Evolutionary conservation across 768 basidiomycete species (phyloP).

Genomic region (Pholiota microspora): DNA sequence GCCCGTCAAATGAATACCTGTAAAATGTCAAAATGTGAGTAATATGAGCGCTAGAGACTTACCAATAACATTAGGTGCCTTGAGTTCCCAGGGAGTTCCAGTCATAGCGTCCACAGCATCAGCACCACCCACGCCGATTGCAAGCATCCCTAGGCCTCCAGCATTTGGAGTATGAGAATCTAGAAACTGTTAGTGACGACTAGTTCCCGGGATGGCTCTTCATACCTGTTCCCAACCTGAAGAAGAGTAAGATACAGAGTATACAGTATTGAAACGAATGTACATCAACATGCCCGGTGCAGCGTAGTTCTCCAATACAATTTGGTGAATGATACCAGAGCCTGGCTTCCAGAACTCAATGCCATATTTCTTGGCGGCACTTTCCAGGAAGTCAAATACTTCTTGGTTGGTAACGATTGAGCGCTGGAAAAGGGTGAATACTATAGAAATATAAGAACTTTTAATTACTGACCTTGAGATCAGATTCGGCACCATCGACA

Average conservation of each 20-base stretch:
- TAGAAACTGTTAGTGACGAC: constrained; percentile 22
- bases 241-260: constrained; percentile 6
- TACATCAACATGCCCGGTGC: constrained; percentile 93
- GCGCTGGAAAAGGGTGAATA: constrained; percentile 39
- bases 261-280: constrained; percentile 17
- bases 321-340: constrained; percentile 96
- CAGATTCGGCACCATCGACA: constrained; percentile 79
- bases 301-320: constrained; percentile 96
- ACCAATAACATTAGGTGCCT: constrained; percentile 86
- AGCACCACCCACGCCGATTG: constrained; percentile 98
- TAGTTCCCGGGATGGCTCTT: background rate
- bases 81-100: constrained; percentile 96
- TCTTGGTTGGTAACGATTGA: constrained; percentile 90
- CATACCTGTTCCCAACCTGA: constrained; percentile 79
- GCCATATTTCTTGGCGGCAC: constrained; percentile 85
- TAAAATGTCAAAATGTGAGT: background rate
- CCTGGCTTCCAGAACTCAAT: constrained; percentile 99
- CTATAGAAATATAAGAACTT: constrained; percentile 1
- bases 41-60: constrained; percentile 18
- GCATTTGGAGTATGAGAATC: constrained; percentile 99
- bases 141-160: constrained; percentile 92
- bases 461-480: constrained; percentile 62
- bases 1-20: constrained; percentile 88
- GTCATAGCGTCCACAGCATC: constrained; percentile 99
- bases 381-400: constrained; percentile 96